Base-by-base conservation (phyloP, 306 rosid genomes). In the Mimosa bimucronata region DNA sequence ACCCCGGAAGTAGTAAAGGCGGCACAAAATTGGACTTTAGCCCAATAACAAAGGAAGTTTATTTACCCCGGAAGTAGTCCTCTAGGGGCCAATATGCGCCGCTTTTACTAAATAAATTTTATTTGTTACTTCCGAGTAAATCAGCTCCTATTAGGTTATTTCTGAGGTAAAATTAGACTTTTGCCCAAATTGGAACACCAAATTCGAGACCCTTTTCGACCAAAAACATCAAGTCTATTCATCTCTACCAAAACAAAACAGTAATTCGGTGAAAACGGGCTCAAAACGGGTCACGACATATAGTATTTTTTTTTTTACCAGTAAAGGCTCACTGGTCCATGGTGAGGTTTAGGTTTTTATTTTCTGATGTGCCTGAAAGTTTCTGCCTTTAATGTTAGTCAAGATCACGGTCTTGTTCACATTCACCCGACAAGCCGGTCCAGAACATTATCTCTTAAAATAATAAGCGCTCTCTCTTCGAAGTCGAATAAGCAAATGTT, bases 351-450 rank as follows among this genome's bases (percentile, higher is more conserved):
- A 26, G 25, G 23, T n/a, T n/a, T n/a, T n/a, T n/a, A n/a, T n/a
- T n/a, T n/a, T n/a, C 34, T 64, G 25, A 7, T 23, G 31, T 45
- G 38, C 9, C 23, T 83, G 40, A 46, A 79, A 70, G 65, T 11
- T 75, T 70, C 65, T 26, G 34, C 74, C 74, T 62, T 23, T 48
- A n/a, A 3, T 71, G 23, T 61, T 30, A 73, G 45, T 44, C 73
- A 38, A 74, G 6, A 37, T 29, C 28, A 12, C 5, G 76, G 38
- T 67, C 74, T 11, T 25, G 31, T 60, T 79, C 75, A 71, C 82
- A 79, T 57, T 60, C 31, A 53, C 29, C 66, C 66, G 31, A 60
- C 66, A 60, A 60, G 65, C 65, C 30, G 3, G 16, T 55, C 31
- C 65, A 23, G 18, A 26, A 60, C 11, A 34, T 34, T n/a, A 9